Percentiles rank a stretch among this genome's conserved stretches.
These are phyloP conservation scores for Spathaspora sp. DNA, from an alignment of 805 yeast species.

Conservation along the genomic window DNA sequence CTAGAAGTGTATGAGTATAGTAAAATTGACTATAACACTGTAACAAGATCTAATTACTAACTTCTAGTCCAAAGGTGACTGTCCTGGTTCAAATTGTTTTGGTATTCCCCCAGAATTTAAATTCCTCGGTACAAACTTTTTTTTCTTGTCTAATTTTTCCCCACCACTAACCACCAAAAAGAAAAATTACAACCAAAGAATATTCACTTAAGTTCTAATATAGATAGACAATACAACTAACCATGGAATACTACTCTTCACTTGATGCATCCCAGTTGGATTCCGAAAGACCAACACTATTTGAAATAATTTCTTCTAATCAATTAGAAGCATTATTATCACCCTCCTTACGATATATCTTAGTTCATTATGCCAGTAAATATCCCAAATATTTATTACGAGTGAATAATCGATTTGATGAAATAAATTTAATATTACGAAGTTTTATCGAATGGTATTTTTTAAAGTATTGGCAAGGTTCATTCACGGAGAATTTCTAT, in stretches of 20 bases:
- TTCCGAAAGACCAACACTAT: slow-evolving; percentile 76
- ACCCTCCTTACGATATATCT: slow-evolving; percentile 75
- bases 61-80: too few species aligned
- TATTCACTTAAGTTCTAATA: background rate
- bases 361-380: slow-evolving; percentile 75
- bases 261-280: slow-evolving; percentile 75
- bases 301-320: slow-evolving; percentile 79
- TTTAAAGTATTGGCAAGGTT: slow-evolving; percentile 70
- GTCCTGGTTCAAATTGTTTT: too few species aligned
- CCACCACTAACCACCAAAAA: background rate
- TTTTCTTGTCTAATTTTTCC: background rate
- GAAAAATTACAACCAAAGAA: background rate
- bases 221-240: too few species aligned
- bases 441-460: slow-evolving; percentile 69
- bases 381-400: slow-evolving; percentile 68
- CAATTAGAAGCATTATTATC: slow-evolving; percentile 76
- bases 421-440: slow-evolving; percentile 58
- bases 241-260: slow-evolving; percentile 78
- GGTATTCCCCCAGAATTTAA: too few species aligned
- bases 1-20: too few species aligned
- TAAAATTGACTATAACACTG: too few species aligned
- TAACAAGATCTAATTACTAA: too few species aligned
- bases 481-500: slow-evolving; percentile 89
- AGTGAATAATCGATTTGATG: slow-evolving; percentile 71
- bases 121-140: background rate